phyloP scores from a whole-genome alignment of 1,284 basidiomycete genomes.

The Salmacisia buchloeana region DNA sequence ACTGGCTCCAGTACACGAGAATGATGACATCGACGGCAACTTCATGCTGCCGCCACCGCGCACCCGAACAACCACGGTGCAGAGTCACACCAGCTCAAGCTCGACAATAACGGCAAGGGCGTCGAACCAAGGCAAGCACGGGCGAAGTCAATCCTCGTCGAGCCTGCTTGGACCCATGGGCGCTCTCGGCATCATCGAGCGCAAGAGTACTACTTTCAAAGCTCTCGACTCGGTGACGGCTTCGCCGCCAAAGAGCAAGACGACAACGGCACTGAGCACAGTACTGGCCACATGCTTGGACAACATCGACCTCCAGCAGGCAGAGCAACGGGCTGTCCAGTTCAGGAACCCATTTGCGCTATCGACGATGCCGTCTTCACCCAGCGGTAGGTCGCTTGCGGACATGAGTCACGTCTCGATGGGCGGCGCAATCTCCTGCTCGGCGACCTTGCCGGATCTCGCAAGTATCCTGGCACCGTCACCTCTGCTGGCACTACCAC shows the following conservation, averaged over 20 bases:
- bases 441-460: constrained; percentile 5
- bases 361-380: background rate
- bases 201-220: background rate
- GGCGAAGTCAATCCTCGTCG: background rate
- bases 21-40: background rate
- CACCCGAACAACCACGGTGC: background rate
- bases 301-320: background rate
- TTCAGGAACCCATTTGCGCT: background rate
- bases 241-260: background rate
- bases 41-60: constrained; percentile 4
- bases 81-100: background rate
- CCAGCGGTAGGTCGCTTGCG: background rate
- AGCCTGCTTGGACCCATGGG: background rate
- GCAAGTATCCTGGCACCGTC: background rate
- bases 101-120: background rate
- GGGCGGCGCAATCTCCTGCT: background rate
- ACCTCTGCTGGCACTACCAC: background rate
- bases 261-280: background rate
- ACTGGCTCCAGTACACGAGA: background rate
- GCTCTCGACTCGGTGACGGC: background rate
- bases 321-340: background rate
- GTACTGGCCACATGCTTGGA: background rate
- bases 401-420: too few relatives aligned
- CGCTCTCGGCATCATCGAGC: background rate
- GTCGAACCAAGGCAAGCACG: background rate